Percentiles rank a stretch among this genome's conserved stretches.
Conservation (phyloP, 352 stramenopile genomes). For the Phytophthora crassamura region DNA sequence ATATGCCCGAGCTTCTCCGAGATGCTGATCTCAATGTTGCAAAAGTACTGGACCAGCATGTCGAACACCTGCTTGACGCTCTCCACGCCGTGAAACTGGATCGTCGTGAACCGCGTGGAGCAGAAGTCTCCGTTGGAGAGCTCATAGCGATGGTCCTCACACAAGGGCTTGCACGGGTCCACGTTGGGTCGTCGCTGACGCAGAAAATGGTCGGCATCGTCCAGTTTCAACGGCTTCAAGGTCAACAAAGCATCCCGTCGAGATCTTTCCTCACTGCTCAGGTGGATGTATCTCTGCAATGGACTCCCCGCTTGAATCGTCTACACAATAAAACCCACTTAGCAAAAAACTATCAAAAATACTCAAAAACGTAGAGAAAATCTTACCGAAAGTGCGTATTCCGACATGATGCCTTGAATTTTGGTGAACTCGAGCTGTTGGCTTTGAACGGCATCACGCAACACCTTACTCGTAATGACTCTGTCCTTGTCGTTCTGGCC, state of each 20-base stretch:
- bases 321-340: constrained; percentile 12
- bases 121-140: constrained; percentile 36
- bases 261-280: constrained; percentile 15
- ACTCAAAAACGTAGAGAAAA: not conserved
- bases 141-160: constrained; percentile 41
- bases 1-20: constrained; percentile 46
- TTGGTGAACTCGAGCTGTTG: constrained; percentile 48
- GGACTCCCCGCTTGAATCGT: constrained; percentile 45
- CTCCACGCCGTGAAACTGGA: constrained; percentile 37
- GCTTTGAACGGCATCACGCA: constrained; percentile 43
- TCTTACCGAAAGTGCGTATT: constrained; percentile 47
- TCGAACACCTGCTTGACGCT: constrained; percentile 48
- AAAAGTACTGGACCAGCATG: constrained; percentile 40
- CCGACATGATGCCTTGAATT: constrained; percentile 49
- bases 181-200: constrained; percentile 32
- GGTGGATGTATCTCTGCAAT: constrained; percentile 40
- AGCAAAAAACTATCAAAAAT: not conserved
- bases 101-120: constrained; percentile 36
- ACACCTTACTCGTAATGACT: constrained; percentile 37
- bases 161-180: constrained; percentile 40
- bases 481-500: constrained; percentile 34
- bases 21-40: constrained; percentile 52
- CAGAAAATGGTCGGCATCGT: constrained; percentile 39
- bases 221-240: constrained; percentile 39
- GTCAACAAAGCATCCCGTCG: constrained; percentile 26